Conservation (phyloP, 2,329 filamentous ascomycete species). For the Pseudogymnoascus sp. region DNA sequence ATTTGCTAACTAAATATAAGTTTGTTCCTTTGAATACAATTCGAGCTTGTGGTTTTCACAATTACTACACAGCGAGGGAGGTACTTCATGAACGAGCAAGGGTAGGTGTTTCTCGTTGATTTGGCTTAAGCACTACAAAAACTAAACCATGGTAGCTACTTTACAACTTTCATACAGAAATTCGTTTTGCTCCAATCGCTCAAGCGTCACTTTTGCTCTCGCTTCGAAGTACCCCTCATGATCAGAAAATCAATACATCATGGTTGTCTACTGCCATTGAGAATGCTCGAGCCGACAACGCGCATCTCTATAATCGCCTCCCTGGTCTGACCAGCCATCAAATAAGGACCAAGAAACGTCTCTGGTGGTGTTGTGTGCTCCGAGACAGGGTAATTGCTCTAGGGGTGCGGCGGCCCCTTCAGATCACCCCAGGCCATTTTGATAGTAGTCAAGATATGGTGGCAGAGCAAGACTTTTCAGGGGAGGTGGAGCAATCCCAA, state of each 20-base stretch:
- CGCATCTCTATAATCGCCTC: neutral
- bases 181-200: neutral
- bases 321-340: neutral
- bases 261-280: neutral
- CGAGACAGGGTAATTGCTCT: neutral
- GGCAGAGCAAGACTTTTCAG: neutral
- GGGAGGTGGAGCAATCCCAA: neutral
- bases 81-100: neutral
- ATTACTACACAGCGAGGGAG: neutral
- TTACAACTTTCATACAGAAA: neutral
- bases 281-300: neutral
- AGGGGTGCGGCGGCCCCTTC: neutral
- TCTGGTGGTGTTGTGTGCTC: neutral
- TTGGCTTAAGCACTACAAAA: neutral
- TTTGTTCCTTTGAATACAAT: neutral
- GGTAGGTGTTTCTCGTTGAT: neutral
- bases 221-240: neutral
- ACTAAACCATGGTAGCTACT: neutral
- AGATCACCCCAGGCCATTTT: neutral
- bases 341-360: neutral
- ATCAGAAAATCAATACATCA: neutral
- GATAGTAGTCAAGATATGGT: neutral
- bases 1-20: neutral
- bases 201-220: neutral
- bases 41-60: neutral